Conservation (phyloP, 106 monocot species). For the Ottelia alismoides region DNA sequence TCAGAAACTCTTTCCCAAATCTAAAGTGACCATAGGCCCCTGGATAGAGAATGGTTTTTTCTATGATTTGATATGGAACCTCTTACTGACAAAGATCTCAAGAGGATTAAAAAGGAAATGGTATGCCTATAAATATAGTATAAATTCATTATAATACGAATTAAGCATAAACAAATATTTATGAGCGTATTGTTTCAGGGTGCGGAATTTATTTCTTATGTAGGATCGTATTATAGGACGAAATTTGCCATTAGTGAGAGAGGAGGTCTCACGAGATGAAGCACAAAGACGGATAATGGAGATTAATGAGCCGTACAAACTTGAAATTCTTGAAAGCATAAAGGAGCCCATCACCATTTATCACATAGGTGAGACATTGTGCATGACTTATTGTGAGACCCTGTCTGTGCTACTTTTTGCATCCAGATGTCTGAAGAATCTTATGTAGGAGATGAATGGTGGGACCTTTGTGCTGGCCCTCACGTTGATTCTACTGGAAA, state of each 20-base stretch:
- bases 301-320: slow-evolving; percentile 85
- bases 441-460: slow-evolving; percentile 82
- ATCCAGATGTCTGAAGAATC: no score
- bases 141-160: no score
- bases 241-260: slow-evolving; percentile 85
- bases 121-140: slow-evolving; percentile 36
- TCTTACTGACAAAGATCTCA: slow-evolving; percentile 78
- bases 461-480: slow-evolving; percentile 98
- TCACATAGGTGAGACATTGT: slow-evolving; percentile 55
- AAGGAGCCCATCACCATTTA: slow-evolving; percentile 82
- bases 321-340: slow-evolving; percentile 86
- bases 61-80: slow-evolving; percentile 98
- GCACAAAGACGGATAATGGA: slow-evolving; percentile 66
- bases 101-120: slow-evolving; percentile 96
- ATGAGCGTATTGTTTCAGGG: slow-evolving; percentile 77
- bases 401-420: no score
- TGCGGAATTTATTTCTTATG: slow-evolving; percentile 76
- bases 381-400: background rate
- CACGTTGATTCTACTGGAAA: slow-evolving; percentile 89
- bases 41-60: slow-evolving; percentile 98
- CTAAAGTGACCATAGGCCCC: slow-evolving; percentile 95
- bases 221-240: slow-evolving; percentile 85
- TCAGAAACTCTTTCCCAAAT: slow-evolving; percentile 77
- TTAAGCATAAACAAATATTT: slow-evolving; percentile 37
- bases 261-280: slow-evolving; percentile 90